Evolutionary conservation across 768 basidiomycete species (phyloP).

Genomic region (Hericium erinaceus): DNA sequence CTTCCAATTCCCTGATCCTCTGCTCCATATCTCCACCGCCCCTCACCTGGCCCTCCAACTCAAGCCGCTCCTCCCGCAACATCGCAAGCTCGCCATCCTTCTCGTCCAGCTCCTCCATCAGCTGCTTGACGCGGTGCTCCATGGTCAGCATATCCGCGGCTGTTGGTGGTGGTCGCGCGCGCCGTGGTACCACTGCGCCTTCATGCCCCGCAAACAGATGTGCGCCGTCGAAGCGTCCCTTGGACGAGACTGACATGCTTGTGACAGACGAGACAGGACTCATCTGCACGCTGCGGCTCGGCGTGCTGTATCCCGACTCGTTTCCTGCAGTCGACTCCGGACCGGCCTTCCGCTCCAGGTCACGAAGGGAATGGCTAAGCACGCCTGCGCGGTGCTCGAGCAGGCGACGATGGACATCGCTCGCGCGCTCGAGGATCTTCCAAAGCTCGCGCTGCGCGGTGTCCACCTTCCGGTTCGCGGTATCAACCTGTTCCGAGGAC

Average conservation of each 20-base stretch:
- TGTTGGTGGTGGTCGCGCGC: constrained; percentile 33
- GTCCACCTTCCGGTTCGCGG: constrained; percentile 67
- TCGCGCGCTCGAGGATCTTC: constrained; percentile 53
- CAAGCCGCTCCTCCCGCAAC: constrained; percentile 44
- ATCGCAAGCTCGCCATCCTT: constrained; percentile 39
- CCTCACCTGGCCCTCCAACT: constrained; percentile 45
- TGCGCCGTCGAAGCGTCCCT: constrained; percentile 64
- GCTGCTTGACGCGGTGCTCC: constrained; percentile 55
- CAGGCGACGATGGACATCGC: constrained; percentile 52
- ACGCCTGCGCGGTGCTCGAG: constrained; percentile 82
- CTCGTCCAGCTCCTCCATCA: constrained; percentile 54
- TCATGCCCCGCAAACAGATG: constrained; percentile 82
- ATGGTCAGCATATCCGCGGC: constrained; percentile 39
- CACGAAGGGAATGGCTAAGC: constrained; percentile 52
- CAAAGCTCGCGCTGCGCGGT: constrained; percentile 61
- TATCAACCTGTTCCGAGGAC: constrained; percentile 60
- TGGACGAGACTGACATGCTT: constrained; percentile 35
- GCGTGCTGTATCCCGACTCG: constrained; percentile 9
- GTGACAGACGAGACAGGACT: constrained; percentile 24
- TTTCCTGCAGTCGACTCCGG: constrained; percentile 46
- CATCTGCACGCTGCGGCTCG: background rate
- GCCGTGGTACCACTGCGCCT: constrained; percentile 49
- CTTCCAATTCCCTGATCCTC: constrained; percentile 47
- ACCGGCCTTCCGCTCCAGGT: constrained; percentile 14
- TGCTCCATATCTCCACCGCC: constrained; percentile 35